Evolutionary conservation across 2,329 filamentous ascomycete genomes (phyloP).

Genomic region (Fusarium virguliforme): DNA sequence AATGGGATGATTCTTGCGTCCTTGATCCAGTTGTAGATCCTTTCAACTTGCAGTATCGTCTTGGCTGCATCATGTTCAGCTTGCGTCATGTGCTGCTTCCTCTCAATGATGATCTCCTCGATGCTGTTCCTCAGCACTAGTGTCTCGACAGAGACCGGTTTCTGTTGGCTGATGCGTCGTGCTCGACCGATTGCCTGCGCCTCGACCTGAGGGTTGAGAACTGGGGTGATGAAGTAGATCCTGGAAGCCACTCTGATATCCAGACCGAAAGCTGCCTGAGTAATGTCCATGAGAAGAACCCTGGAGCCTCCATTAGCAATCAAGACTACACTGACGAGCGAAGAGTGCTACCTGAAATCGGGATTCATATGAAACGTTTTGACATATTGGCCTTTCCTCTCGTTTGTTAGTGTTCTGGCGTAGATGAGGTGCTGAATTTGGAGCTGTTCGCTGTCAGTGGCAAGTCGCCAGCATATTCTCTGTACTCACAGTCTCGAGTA

Average conservation of each 20-base stretch:
- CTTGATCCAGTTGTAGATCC: conserved; percentile 73
- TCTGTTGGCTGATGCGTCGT: conserved; percentile 87
- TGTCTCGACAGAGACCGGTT: conserved; percentile 87
- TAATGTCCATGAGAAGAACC: conserved; percentile 92
- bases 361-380: conserved; percentile 81
- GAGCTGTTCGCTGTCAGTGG: conserved; percentile 57
- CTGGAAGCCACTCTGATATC: conserved; percentile 88
- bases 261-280: conserved; percentile 88
- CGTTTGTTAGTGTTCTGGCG: conserved; percentile 72
- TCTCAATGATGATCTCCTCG: conserved; percentile 86
- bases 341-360: conserved; percentile 67
- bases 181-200: conserved; percentile 94
- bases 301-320: conserved; percentile 55
- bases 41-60: conserved; percentile 70
- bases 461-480: background rate
- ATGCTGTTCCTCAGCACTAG: conserved; percentile 85
- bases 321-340: background rate
- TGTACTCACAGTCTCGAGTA: conserved; percentile 77
- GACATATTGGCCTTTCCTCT: conserved; percentile 81
- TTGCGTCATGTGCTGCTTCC: conserved; percentile 82
- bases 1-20: conserved; percentile 64
- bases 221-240: conserved; percentile 91
- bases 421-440: conserved; percentile 77
- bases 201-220: conserved; percentile 87
- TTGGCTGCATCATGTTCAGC: conserved; percentile 72